Conservation (phyloP, 768 basidiomycete species). For the Suillus decipiens region DNA sequence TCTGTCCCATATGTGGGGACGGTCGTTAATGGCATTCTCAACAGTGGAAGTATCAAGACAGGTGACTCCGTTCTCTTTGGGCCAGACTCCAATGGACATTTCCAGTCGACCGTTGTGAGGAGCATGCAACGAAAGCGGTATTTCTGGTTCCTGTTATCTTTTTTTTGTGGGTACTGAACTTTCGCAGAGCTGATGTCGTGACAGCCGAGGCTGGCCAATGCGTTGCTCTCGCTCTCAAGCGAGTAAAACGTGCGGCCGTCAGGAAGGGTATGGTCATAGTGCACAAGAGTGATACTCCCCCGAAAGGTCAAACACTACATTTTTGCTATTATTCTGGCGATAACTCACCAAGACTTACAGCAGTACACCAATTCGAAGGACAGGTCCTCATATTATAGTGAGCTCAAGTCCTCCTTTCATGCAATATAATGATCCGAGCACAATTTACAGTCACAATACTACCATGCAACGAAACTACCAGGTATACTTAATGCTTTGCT, state of each 20-base stretch:
- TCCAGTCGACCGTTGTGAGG: conserved; percentile 75
- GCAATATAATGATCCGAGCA: not conserved
- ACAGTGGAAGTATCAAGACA: conserved; percentile 70
- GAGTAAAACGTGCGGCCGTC: conserved; percentile 76
- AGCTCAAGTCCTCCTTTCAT: conserved; percentile 25
- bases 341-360: conserved; percentile 35
- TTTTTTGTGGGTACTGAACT: conserved; percentile 8
- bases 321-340: not conserved
- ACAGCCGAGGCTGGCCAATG: conserved; percentile 95
- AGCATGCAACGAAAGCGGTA: conserved; percentile 94
- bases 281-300: conserved; percentile 74
- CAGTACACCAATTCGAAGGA: conserved; percentile 86
- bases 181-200: conserved; percentile 68
- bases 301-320: conserved; percentile 55
- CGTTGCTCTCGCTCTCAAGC: conserved; percentile 90
- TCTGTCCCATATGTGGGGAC: conserved; percentile 86
- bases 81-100: conserved; percentile 92
- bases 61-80: conserved; percentile 86
- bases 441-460: conserved; percentile 71
- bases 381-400: conserved; percentile 93
- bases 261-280: conserved; percentile 96
- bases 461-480: conserved; percentile 93
- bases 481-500: conserved; percentile 39
- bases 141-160: conserved; percentile 19
- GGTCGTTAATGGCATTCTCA: conserved; percentile 83